Base-by-base conservation (phyloP, 2,329 filamentous ascomycete species). In the Pyrenophora graminea region DNA sequence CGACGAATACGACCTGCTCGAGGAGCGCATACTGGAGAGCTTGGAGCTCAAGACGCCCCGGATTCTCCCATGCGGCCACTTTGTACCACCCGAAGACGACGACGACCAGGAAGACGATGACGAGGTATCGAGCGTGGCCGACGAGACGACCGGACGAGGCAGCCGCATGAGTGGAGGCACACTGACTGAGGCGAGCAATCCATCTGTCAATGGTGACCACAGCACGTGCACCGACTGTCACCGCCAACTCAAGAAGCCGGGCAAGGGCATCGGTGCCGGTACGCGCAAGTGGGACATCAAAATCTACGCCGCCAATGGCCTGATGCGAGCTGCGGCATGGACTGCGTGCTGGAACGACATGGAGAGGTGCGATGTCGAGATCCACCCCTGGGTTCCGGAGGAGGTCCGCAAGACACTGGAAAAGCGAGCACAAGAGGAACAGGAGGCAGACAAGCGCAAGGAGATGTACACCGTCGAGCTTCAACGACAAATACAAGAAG, bases 321-420 rank as follows among this genome's bases (percentile, higher is more conserved):
- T 97, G 40, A 96, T 99, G 90, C 85, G 86, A 51, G 87, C 90
- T 4, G 91, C 91, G 0, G 93, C 94, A 0, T 99, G 94, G 94
- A 84, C 85, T 4, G 92, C 92, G 2, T 93, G 90, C 51, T 99
- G 93, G 93, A 89, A 85, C 62, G 93, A 97, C 74, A 99, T 99
- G 94, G 94, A 99, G 75, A 84, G 93, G n/a, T 90, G 97, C 0
- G 94, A 99, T 67, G 90, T 96, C 1, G 93, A 97, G 73, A 84
- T 99, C 45, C 85, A 89, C 63, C 89, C 94, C 3, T 83, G 87
- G 66, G 81, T 91, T 9, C 82, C 85, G 15, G 71, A 82, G 0
- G 74, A 78, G 1, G 68, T 87, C 10, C 80, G 85, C 46, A 80
- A 81, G 15, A 83, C 85, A 58, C 75, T 91, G 17, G 82, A 85